A percentile compares a stretch with the other conserved stretches of the same genome.
Evolutionary conservation across 306 rosid genomes (phyloP).

Genomic region (Hippophae tibetana): DNA sequence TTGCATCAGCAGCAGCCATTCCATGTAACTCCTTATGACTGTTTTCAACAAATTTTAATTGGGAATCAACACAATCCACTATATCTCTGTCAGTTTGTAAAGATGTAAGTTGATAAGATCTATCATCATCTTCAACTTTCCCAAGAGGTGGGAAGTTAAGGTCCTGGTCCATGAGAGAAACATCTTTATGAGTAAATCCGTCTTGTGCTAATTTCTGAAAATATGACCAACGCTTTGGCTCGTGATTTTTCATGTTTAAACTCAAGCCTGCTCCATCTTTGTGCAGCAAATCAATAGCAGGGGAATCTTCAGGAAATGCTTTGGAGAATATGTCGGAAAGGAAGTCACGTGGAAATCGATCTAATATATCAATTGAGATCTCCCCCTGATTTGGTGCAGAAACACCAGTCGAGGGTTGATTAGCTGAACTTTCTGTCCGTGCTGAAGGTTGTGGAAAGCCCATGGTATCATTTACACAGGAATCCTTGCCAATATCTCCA

Average conservation of each 20-base stretch:
- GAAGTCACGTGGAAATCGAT: conserved; percentile 51
- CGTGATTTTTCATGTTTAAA: conserved; percentile 61
- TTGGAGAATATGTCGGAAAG: conserved; percentile 48
- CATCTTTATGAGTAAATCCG: conserved; percentile 45
- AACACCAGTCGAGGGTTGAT: conserved; percentile 27
- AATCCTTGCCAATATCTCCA: conserved; percentile 27
- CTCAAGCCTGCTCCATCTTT: conserved; percentile 55
- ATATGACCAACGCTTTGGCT: conserved; percentile 76
- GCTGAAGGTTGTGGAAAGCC: conserved; percentile 18
- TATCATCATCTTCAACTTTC: conserved; percentile 26
- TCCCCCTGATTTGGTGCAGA: conserved; percentile 39
- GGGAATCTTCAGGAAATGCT: conserved; percentile 30
- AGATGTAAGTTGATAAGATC: conserved; percentile 46
- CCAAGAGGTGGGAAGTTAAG: conserved; percentile 40
- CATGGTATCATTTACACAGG: conserved; percentile 15
- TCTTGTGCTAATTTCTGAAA: conserved; percentile 68
- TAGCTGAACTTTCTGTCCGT: conserved; percentile 16
- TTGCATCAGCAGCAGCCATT: conserved; percentile 25
- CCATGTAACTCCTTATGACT: conserved; percentile 29
- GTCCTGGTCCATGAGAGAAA: conserved; percentile 80
- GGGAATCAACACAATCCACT: conserved; percentile 34
- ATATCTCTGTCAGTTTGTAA: conserved; percentile 41
- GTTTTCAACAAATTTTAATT: conserved; percentile 38
- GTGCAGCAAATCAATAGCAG: conserved; percentile 33
- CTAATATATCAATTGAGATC: conserved; percentile 54